Evolutionary conservation across 176 grass and related monocot species (phyloP), one percentile per base, ranked within the genome.

Genomic region (Poa annua): DNA sequence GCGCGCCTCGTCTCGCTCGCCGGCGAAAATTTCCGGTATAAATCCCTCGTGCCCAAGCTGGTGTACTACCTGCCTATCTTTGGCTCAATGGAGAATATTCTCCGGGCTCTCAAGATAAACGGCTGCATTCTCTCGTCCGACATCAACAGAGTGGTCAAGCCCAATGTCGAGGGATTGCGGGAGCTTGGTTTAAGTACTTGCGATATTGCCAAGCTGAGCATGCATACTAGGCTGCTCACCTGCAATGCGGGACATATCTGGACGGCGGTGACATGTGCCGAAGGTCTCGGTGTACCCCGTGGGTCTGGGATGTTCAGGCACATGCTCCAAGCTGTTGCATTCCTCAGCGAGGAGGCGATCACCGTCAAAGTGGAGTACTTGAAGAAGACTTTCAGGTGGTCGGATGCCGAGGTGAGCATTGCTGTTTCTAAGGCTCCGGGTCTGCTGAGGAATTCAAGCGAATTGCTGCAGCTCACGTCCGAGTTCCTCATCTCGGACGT

Each of bases 291-390:
- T 24, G n/a, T n/a, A n/a, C n/a, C n/a, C n/a, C n/a, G n/a, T n/a
- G n/a, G n/a, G n/a, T n/a, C n/a, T n/a, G n/a, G 41, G 41, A 71
- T 71, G 68, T 71, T 71, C 44, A 47, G 41, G 68, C 39, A 48
- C 1, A 21, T 13, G 13, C 12, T 71, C 21, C 68, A 71, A 13
- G 68, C 68, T 9, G 68, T 48, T n/a, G 22, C 68, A 8, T 71
- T 71, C 68, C 12, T 24, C 21, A 71, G 6, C 41, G 0, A 48
- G 12, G 39, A 71, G 12, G 16, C 16, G 41, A 71, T 48, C 42
- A 11, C 42, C 42, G 42, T 44, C 9, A 44, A 44, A 47, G 44
- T 47, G 44, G 44, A 3, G 2, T 11, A 47, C 44, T 13, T 47
- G 44, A 47, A 47, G 44, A 53, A 19, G 3, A 53, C 51, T 5